These are phyloP conservation scores for Erythrobasidium hasegawianum DNA, from an alignment of 1,284 basidiomycete species.

Conservation along the genomic window DNA sequence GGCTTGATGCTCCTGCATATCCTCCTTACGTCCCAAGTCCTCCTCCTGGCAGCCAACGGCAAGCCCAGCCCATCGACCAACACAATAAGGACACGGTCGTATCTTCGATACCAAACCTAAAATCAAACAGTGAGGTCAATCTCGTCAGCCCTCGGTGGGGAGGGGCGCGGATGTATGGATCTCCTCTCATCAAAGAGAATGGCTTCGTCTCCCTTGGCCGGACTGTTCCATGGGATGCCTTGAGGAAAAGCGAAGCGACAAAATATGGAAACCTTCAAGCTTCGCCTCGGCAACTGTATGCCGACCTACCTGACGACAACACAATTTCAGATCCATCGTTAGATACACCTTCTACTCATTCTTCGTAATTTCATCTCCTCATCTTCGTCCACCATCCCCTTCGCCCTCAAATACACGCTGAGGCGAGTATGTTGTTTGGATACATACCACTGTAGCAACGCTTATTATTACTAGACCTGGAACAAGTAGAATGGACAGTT, in stretches of 20 bases:
- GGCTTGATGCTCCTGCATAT: slow-evolving; percentile 40
- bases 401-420: too few relatives aligned
- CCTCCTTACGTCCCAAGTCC: slow-evolving; percentile 2
- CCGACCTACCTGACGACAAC: slow-evolving; percentile 9
- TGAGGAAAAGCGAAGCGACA: slow-evolving; percentile 16
- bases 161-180: slow-evolving; percentile 45
- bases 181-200: slow-evolving; percentile 43
- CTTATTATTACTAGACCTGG: too few relatives aligned
- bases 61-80: slow-evolving; percentile 6
- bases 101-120: slow-evolving; percentile 8
- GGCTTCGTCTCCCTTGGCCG: slow-evolving; percentile 43
- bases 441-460: too few relatives aligned
- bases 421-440: too few relatives aligned
- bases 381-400: not conserved
- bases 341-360: not conserved
- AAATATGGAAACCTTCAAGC: slow-evolving; percentile 30
- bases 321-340: not conserved
- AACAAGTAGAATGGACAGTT: too few relatives aligned
- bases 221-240: slow-evolving; percentile 32
- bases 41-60: slow-evolving; percentile 9
- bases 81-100: slow-evolving; percentile 18
- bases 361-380: not conserved
- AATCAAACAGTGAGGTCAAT: slow-evolving; percentile 25
- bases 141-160: slow-evolving; percentile 42
- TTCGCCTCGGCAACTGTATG: slow-evolving; percentile 29